Base-by-base conservation (phyloP, 352 stramenopile genomes). In the Phytophthora nicotianae region DNA sequence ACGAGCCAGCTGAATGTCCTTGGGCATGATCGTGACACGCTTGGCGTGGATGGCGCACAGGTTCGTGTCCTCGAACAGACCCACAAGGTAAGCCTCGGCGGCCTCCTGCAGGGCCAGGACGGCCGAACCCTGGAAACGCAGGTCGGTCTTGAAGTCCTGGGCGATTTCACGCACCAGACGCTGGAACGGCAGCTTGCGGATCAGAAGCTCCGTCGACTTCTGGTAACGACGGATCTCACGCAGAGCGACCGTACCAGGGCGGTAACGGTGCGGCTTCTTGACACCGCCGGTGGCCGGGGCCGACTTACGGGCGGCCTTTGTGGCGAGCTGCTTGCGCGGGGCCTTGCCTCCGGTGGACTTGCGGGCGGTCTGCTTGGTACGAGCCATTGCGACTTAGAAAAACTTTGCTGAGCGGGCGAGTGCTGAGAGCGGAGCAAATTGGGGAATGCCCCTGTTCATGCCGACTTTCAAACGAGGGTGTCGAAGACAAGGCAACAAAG, bases 161-260 rank as follows among this genome's bases (percentile, higher is more conserved):
- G 82, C 80, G 65, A 93, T 93, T 60, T 98, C 93, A 43, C 93
- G 83, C 29, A 98, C 96, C n/a, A 99, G 81, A 50, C 97, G 82
- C 56, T 97, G 93, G 81, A 99, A 99, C 24, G 97, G 97, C 19
- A 99, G 83, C 77, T 97, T 97, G 50, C 97, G 93, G 58, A 99
- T 84, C 42, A 99, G 71, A 19, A 99, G 83, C 63, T 99, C 95
- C 9, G 97, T 99, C 50, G 82, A 97, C 57, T 89, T 90, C 85
- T 99, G 97, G 81, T 98, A 99, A 42, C 85, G 76, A 65, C 97
- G 85, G 70, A 99, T 99, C 75, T 99, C 97, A 79, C 90, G 86
- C 17, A 99, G 78, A n/a, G 96, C 96, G 26, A 83, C 68, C 77
- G 95, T 88, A 65, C 92, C 92, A 2, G 86, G 88, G 43, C 82